A percentile compares a stretch with the other conserved stretches of the same genome.
These are phyloP conservation scores for Calonectria pseudoreteaudii DNA, from an alignment of 2,329 filamentous ascomycete genomes.

Conservation along the genomic window DNA sequence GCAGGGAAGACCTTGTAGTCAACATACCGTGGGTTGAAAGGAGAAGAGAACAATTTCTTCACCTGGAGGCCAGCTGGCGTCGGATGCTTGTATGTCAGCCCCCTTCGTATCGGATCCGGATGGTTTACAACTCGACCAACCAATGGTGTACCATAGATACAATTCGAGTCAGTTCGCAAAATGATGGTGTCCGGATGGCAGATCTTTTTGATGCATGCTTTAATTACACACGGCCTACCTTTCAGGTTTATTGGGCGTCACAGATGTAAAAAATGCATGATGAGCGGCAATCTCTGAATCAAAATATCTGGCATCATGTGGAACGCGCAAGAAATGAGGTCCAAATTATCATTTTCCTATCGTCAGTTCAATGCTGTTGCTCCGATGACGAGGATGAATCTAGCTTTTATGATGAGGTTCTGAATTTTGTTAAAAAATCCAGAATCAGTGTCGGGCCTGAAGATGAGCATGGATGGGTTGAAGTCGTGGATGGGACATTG, in stretches of 20 bases:
- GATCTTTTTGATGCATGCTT: not conserved
- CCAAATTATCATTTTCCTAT: not conserved
- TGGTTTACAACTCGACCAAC: not conserved
- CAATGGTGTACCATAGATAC: not conserved
- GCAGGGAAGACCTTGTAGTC: not conserved
- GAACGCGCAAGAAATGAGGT: not conserved
- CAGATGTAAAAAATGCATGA: not conserved
- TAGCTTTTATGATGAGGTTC: not conserved
- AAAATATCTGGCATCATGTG: not conserved
- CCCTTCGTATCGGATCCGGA: not conserved
- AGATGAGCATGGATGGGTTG: not conserved
- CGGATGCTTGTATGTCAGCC: not conserved
- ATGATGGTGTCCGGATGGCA: not conserved
- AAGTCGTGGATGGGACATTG: not conserved
- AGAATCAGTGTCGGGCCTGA: not conserved
- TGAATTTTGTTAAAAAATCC: not conserved
- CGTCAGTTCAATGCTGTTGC: not conserved
- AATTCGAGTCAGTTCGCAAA: not conserved
- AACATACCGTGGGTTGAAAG: not conserved
- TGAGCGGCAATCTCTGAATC: not conserved
- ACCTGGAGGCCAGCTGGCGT: not conserved
- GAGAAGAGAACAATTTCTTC: not conserved
- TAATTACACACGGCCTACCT: not conserved
- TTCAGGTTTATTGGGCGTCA: not conserved
- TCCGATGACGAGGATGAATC: not conserved